Evolutionary conservation across 768 basidiomycete genomes (phyloP), one percentile per base, ranked within the genome.

Genomic region (Botryobasidium botryosum): DNA sequence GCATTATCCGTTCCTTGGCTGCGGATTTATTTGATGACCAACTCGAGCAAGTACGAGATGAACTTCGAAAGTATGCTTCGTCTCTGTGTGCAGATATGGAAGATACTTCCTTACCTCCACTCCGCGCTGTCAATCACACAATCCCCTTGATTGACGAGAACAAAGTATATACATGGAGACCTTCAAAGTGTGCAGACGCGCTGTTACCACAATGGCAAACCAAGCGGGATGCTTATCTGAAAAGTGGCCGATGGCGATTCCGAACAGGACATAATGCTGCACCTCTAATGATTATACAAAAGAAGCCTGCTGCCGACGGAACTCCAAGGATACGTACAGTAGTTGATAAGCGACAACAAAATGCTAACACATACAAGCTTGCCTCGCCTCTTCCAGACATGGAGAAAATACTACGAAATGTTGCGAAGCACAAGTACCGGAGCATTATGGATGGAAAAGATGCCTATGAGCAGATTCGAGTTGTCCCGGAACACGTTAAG

Each of bases 361-460:
- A n/a, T n/a, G n/a, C n/a, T n/a, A n/a, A n/a, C n/a, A n/a, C n/a
- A n/a, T 8, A 23, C 13, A 46, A 46, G 26, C 15, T 46, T 6
- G 41, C 45, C 4, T 46, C 45, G 23, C 45, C 45, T 13, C 24
- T 46, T 5, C 45, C 45, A 6, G 45, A 46, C 18, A 46, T 46
- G 20, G 45, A 46, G 27, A 24, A 17, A 15, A 46, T 46, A 18
- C 33, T 44, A 3, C 35, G 43, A 18, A 44, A 44, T 27, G n/a
- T n/a, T n/a, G n/a, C n/a, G n/a, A n/a, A n/a, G n/a, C n/a, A n/a
- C n/a, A n/a, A n/a, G n/a, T n/a, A n/a, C n/a, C n/a, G n/a, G n/a
- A n/a, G n/a, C n/a, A n/a, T n/a, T n/a, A n/a, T n/a, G n/a, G n/a
- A n/a, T n/a, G n/a, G n/a, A n/a, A n/a, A n/a, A n/a, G n/a, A n/a